Evolutionary conservation across 2,329 filamentous ascomycete genomes (phyloP), one percentile per base, ranked within the genome.

Genomic region (Colletotrichum orchidophilum): DNA sequence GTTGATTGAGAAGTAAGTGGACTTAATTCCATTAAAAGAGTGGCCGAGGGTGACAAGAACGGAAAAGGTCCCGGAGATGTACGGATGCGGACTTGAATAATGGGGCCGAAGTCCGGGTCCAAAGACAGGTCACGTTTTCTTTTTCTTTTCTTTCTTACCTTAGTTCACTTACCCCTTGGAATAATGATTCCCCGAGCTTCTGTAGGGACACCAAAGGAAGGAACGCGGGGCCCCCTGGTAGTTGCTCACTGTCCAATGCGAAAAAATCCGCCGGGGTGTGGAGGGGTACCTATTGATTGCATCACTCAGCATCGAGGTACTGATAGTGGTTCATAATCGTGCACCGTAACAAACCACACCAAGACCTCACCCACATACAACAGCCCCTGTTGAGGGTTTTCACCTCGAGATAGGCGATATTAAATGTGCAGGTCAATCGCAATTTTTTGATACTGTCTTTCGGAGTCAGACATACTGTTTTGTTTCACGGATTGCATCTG

Each of bases 231-330:
- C 64, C 21, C 33, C 50, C 31, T 42, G 21, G n/a, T 50, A 11
- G 8, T 29, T 13, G 58, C 39, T n/a, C 29, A n/a, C 12, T 13
- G 33, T 49, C 21, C 33, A 35, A 12, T 35, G 49, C 12, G 24
- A 60, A 66, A 66, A 42, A 33, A 66, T 62, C 15, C 46, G 31
- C 31, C 50, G 31, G 50, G 50, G 24, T 29, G 18, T 68, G 33
- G 57, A 57, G 65, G 58, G 58, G 65, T 57, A 24, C 6, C 31
- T 18, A 46, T 42, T 42, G 27, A 50, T 68, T 63, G 65, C 57
- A 68, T 68, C 65, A 68, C 65, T 57, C 39, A 46, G 39, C 39
- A 46, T 46, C 39, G n/a, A 46, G 39, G 39, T 46, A 46, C 39
- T 46, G 39, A 46, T 21, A 46, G 18, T 7, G 39, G 39, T 46